Evolutionary conservation across 2,329 filamentous ascomycete species (phyloP), one percentile per base, ranked within the genome.

Genomic region (Massarina eburnea): DNA sequence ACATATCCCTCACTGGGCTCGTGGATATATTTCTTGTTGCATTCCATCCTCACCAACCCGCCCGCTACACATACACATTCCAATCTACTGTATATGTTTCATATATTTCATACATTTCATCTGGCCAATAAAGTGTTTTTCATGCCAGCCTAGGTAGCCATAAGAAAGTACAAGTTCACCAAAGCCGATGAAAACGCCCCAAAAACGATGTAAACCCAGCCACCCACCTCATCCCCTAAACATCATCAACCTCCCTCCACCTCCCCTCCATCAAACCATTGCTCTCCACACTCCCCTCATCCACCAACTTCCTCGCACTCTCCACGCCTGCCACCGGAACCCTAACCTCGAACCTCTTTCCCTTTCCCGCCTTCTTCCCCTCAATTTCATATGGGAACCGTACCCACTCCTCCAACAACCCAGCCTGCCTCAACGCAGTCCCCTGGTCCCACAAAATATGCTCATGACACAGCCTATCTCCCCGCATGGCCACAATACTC

Each of bases 381-480:
- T 63, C 57, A 38, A 68, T 56, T 18, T 41, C 14, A 34, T 57
- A 55, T 0, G 83, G 83, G 48, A 83, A 88, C 0, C 80, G 78
- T 0, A 88, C 73, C 50, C 82, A 88, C 45, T 87, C 78, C 0
- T 83, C 83, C 40, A 89, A 61, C 17, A 87, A 61, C 0, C 81
- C 84, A 1, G 85, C 64, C 60, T 88, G 85, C 6, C 74, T 66
- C 8, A 89, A 68, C 1, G 81, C 77, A 0, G 81, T 84, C 0
- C 74, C 80, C 61, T 88, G 84, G 48, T 89, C 85, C 84, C 85
- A 89, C 12, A 77, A 72, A 34, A 89, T 88, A 55, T 88, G 85
- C 62, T 89, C 85, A 52, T 88, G 83, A 53, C 82, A 86, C 1
- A 89, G 68, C 1, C 84, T 73, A 58, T 88, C 84, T 2, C 85